A percentile compares a stretch with the other conserved stretches of the same genome.
These are phyloP conservation scores for Cicer pinnatifidum DNA, from an alignment of 306 rosid genomes.

Conservation along the genomic window DNA sequence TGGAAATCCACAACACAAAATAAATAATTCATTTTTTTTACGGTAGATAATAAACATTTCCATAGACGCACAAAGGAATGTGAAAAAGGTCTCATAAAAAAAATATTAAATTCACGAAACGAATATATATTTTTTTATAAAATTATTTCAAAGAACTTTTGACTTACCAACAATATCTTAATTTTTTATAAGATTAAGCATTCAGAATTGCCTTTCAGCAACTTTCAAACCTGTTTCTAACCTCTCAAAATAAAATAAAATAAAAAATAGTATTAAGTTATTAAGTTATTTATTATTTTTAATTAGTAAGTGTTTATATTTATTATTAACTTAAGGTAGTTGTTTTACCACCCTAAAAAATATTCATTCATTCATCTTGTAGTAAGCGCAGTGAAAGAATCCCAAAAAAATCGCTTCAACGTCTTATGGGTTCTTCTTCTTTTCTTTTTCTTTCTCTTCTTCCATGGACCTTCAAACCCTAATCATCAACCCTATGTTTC, in stretches of 20 bases:
- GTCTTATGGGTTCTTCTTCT: slow-evolving; percentile 47
- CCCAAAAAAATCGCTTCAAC: slow-evolving; percentile 34
- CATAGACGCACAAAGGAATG: neutral
- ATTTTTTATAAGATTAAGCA: neutral
- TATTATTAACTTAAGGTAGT: neutral
- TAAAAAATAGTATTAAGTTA: neutral
- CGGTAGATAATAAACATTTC: neutral
- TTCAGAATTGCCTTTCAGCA: neutral
- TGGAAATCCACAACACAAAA: neutral
- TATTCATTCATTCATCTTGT: slow-evolving; percentile 38
- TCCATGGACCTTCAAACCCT: slow-evolving; percentile 48
- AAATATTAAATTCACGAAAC: neutral
- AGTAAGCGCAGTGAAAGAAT: slow-evolving; percentile 35
- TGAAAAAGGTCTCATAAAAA: neutral
- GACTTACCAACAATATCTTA: neutral
- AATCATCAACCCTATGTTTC: slow-evolving; percentile 44
- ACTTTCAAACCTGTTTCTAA: neutral
- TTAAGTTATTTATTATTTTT: neutral
- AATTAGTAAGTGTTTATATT: neutral
- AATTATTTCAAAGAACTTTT: neutral
- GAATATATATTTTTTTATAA: neutral
- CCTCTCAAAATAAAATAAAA: neutral
- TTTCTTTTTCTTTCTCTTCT: slow-evolving; percentile 40
- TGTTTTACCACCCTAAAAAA: slow-evolving; percentile 23
- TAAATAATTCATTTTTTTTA: too few relatives aligned